phyloP scores from a whole-genome alignment of 1,284 basidiomycete genomes.

The Singerocomus rubriflavus region DNA sequence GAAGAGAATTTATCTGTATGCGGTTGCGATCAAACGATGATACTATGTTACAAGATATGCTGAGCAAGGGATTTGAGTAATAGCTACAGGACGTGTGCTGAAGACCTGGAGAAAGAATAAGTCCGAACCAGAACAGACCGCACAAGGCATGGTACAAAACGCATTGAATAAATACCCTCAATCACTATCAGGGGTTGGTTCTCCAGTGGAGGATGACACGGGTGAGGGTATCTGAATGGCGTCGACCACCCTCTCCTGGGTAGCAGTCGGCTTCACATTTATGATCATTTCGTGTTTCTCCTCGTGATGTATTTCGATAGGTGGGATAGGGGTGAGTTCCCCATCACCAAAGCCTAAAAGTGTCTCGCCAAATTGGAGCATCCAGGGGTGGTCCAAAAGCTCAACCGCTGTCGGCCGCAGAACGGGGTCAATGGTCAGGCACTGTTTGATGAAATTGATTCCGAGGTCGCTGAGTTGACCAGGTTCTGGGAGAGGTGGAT shows the following conservation, averaged over 20 bases:
- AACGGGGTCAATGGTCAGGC: conserved; percentile 86
- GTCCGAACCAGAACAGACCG: conserved; percentile 1
- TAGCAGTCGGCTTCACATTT: conserved; percentile 55
- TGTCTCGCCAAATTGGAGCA: conserved; percentile 74
- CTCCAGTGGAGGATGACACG: conserved; percentile 33
- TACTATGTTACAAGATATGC: conserved; percentile 18
- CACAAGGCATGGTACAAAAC: neutral
- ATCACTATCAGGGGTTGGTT: conserved; percentile 30
- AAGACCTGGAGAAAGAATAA: conserved; percentile 6
- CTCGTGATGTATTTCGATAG: conserved; percentile 44
- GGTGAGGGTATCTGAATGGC: conserved; percentile 44
- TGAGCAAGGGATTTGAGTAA: neutral
- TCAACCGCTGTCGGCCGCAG: conserved; percentile 83
- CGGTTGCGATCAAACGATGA: conserved; percentile 1
- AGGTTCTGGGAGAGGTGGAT: conserved; percentile 92
- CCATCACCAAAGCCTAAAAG: conserved; percentile 65
- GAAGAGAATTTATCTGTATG: neutral
- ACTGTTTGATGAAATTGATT: conserved; percentile 92
- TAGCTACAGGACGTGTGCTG: conserved; percentile 22
- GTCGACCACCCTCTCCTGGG: conserved; percentile 61
- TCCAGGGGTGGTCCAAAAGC: conserved; percentile 90
- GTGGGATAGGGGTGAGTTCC: conserved; percentile 53
- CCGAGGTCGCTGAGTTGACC: conserved; percentile 87
- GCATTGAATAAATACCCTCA: conserved; percentile 10
- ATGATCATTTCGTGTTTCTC: conserved; percentile 48